These are phyloP conservation scores for Pyrenophora teres DNA, from an alignment of 2,329 filamentous ascomycete genomes.

Conservation along the genomic window DNA sequence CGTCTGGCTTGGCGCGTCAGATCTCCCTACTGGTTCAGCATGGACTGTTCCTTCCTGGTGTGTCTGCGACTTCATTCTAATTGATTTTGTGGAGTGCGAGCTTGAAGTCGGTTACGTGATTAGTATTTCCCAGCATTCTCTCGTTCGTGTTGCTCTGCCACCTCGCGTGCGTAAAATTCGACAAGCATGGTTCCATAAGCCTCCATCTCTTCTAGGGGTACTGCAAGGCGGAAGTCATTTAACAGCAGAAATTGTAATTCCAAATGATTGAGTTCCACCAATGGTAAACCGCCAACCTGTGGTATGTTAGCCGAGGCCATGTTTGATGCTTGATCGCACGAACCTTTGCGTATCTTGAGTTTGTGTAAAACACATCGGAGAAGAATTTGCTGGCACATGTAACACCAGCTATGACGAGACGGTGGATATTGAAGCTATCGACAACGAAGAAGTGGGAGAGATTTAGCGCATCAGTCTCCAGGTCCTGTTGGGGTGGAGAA, in stretches of 20 bases:
- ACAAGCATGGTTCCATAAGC: slow-evolving; percentile 98
- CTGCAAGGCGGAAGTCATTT: slow-evolving; percentile 92
- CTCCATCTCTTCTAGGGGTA: slow-evolving; percentile 93
- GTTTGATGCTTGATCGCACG: slow-evolving; percentile 29
- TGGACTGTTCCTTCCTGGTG: neutral
- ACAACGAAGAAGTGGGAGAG: slow-evolving; percentile 85
- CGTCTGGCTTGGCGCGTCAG: neutral
- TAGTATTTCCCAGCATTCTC: slow-evolving; percentile 25
- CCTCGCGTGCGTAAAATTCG: slow-evolving; percentile 93
- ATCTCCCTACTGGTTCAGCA: neutral
- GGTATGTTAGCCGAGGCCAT: slow-evolving; percentile 13
- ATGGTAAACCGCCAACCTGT: slow-evolving; percentile 89
- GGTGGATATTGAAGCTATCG: slow-evolving; percentile 98
- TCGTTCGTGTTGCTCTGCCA: slow-evolving; percentile 66
- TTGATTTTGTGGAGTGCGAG: neutral
- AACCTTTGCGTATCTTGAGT: slow-evolving; percentile 99
- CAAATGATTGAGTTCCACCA: slow-evolving; percentile 91
- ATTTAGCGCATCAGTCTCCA: slow-evolving; percentile 55
- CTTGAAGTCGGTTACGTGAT: slow-evolving; percentile 2
- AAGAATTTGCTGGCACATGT: slow-evolving; percentile 99
- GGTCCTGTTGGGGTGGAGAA: slow-evolving; percentile 45
- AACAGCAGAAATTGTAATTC: slow-evolving; percentile 94
- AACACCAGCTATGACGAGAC: slow-evolving; percentile 93
- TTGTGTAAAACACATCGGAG: slow-evolving; percentile 98
- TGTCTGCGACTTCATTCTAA: neutral